Conservation (phyloP, 306 rosid genomes). For the Crataegus laevigata region DNA sequence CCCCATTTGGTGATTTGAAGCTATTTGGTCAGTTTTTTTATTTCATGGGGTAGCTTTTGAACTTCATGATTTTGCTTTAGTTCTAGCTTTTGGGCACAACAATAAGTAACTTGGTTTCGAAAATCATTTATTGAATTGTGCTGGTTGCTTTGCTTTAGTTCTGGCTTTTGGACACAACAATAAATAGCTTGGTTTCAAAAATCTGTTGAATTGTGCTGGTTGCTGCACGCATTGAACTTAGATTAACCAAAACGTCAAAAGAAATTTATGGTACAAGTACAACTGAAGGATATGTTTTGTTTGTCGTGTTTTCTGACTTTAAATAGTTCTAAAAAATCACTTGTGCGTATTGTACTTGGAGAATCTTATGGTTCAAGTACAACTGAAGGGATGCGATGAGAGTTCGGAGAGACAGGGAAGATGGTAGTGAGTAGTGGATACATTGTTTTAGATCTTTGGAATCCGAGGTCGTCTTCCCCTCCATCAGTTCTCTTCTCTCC, state of each 20-base stretch:
- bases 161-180: neutral
- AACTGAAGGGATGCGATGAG: too few relatives aligned
- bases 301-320: neutral
- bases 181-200: neutral
- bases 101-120: neutral
- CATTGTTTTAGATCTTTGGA: neutral
- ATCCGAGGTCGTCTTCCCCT: neutral
- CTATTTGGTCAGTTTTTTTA: neutral
- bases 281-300: neutral
- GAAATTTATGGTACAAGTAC: neutral
- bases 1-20: neutral
- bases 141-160: neutral
- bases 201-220: neutral
- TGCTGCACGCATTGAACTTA: neutral
- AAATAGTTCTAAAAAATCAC: neutral
- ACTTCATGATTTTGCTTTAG: neutral
- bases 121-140: neutral
- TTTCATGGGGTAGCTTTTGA: neutral
- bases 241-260: neutral
- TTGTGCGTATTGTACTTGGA: neutral
- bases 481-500: neutral
- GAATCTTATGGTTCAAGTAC: neutral
- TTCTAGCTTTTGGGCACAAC: neutral
- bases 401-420: neutral
- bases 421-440: neutral